A percentile compares a stretch with the other conserved stretches of the same genome.
Evolutionary conservation across 1,284 basidiomycete species (phyloP).

Genomic region (Malassezia vespertilionis): DNA sequence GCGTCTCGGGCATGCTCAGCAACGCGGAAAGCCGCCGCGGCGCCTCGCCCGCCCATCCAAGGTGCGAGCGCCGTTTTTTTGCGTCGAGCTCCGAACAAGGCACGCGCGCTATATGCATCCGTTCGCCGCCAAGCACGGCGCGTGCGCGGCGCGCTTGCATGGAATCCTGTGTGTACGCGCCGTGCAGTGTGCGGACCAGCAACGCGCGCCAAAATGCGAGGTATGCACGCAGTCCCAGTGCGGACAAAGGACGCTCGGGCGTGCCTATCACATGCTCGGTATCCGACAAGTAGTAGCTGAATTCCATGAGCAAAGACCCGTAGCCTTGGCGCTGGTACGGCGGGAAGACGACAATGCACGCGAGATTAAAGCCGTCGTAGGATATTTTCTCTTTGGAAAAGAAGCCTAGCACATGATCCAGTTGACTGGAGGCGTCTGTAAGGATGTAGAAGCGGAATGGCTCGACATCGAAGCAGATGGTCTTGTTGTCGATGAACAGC

Average conservation of each 20-base stretch:
- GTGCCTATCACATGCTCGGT: conserved; percentile 69
- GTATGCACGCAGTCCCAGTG: conserved; percentile 81
- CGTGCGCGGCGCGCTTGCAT: not conserved
- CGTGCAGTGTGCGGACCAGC: conserved; percentile 69
- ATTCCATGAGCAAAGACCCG: conserved; percentile 93
- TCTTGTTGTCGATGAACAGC: conserved; percentile 97
- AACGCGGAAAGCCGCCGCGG: conserved; percentile 15
- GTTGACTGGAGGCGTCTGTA: conserved; percentile 64
- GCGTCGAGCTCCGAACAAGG: conserved; percentile 6
- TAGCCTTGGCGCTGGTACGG: conserved; percentile 82
- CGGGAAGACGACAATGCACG: conserved; percentile 89
- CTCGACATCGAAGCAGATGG: conserved; percentile 74
- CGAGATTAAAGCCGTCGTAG: conserved; percentile 92
- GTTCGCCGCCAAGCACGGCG: conserved; percentile 8
- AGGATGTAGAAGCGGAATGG: conserved; percentile 76
- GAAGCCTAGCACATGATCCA: conserved; percentile 78
- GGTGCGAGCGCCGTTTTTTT: conserved; percentile 18
- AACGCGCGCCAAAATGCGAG: conserved; percentile 81
- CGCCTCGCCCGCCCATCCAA: conserved; percentile 17
- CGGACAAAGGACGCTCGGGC: conserved; percentile 86
- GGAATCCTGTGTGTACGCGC: conserved; percentile 32
- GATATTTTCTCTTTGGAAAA: conserved; percentile 96
- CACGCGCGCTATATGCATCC: not conserved
- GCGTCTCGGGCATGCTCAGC: conserved; percentile 1
- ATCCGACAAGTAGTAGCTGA: conserved; percentile 86